Evolutionary conservation across 2,329 filamentous ascomycete species (phyloP).

Genomic region (Monascus ruber): DNA sequence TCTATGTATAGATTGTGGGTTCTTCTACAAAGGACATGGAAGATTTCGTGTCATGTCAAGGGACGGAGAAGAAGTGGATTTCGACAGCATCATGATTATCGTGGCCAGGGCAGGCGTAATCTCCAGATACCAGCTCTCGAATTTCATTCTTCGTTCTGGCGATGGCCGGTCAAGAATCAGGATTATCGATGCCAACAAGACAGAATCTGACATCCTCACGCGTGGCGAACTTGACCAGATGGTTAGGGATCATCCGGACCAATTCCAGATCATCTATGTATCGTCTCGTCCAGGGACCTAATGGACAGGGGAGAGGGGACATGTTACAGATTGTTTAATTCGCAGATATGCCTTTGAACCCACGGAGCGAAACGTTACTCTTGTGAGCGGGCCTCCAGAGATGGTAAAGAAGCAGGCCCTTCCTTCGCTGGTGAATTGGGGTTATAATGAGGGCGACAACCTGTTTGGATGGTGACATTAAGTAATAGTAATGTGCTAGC

Average conservation of each 20-base stretch:
- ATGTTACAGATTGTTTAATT: conserved; percentile 5
- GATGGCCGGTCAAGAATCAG: conserved; percentile 28
- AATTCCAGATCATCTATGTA: conserved; percentile 6
- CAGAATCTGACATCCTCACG: conserved; percentile 38
- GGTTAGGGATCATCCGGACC: conserved; percentile 1
- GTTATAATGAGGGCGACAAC: neutral
- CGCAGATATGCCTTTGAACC: conserved; percentile 4
- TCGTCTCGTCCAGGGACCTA: conserved; percentile 3
- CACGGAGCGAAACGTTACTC: neutral
- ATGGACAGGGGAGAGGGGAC: conserved; percentile 6
- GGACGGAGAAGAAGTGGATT: conserved; percentile 30
- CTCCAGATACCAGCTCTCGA: conserved; percentile 41
- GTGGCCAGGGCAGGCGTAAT: conserved; percentile 43
- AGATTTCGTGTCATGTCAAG: conserved; percentile 39
- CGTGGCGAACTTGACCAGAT: conserved; percentile 7
- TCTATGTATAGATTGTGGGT: conserved; percentile 36
- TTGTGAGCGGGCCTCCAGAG: neutral
- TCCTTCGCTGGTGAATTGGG: neutral
- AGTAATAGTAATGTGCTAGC: neutral
- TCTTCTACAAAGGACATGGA: conserved; percentile 43
- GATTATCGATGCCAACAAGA: conserved; percentile 40
- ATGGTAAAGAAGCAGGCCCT: conserved; percentile 1
- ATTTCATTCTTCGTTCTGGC: conserved; percentile 25
- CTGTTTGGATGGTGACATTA: neutral
- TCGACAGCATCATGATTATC: conserved; percentile 37